Percentiles rank a stretch among this genome's conserved stretches.
phyloP scores from a whole-genome alignment of 164 flowering plant species.

The Vitis labrusca region DNA sequence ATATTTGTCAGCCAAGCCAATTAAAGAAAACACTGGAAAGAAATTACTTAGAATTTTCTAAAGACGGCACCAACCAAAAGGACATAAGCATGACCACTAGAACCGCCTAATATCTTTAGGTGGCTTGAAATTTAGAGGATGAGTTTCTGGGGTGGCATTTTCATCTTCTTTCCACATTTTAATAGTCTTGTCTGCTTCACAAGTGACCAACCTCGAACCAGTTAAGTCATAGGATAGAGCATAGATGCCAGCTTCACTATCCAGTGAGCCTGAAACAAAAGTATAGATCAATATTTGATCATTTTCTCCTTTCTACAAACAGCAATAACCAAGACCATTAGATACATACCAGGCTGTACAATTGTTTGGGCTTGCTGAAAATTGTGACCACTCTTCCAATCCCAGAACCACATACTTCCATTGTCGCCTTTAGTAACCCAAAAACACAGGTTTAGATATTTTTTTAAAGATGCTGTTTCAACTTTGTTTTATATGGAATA shows the following conservation, averaged over 20 bases:
- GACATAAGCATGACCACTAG: constrained; percentile 19
- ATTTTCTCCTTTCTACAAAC: neutral
- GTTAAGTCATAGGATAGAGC: constrained; percentile 79
- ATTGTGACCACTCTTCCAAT: constrained; percentile 97
- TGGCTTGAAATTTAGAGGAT: constrained; percentile 89
- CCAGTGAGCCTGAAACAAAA: constrained; percentile 80
- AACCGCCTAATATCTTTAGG: constrained; percentile 90
- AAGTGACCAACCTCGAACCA: constrained; percentile 82
- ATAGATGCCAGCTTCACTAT: constrained; percentile 96
- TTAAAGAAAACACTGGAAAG: no score
- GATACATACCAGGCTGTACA: constrained; percentile 89
- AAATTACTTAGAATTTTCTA: no score
- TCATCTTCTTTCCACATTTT: constrained; percentile 99
- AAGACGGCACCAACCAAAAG: no score
- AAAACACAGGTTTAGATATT: neutral
- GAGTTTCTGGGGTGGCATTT: constrained; percentile 89
- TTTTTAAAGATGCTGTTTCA: no score
- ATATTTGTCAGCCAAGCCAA: no score
- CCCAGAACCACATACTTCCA: constrained; percentile 99
- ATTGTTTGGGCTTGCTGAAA: constrained; percentile 95
- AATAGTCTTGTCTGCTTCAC: constrained; percentile 97
- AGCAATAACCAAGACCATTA: neutral
- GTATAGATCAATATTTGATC: neutral
- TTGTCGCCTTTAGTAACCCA: constrained; percentile 67
- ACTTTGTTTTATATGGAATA: neutral